Percentiles rank a stretch among this genome's conserved stretches.
Evolutionary conservation across 106 monocot species (phyloP).

Genomic region (Xerophyta viscosa): DNA sequence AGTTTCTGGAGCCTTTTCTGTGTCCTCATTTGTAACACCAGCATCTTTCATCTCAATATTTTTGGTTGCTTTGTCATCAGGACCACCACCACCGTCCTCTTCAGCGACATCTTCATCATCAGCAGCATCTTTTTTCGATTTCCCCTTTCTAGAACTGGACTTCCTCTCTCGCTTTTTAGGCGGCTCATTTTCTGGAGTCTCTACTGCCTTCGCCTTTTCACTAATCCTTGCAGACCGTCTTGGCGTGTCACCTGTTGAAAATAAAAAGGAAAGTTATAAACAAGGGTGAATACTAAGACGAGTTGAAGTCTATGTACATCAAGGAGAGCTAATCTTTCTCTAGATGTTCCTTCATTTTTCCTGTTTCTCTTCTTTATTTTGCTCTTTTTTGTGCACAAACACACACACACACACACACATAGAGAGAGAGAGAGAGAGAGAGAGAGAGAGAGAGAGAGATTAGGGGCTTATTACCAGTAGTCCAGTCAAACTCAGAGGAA

Average conservation of each 20-base stretch:
- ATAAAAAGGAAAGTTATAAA: constrained; percentile 1
- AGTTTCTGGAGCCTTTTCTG: neutral
- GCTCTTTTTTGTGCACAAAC: neutral
- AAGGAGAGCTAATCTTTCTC: no score
- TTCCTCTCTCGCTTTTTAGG: constrained; percentile 42
- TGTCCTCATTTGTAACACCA: constrained; percentile 11
- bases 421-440: neutral
- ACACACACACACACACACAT: no score
- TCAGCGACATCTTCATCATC: constrained; percentile 13
- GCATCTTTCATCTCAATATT: constrained; percentile 40
- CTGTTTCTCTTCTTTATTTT: neutral
- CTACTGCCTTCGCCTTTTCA: constrained; percentile 42
- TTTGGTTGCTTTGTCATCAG: constrained; percentile 10
- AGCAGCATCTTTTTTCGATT: constrained; percentile 21
- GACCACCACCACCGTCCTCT: constrained; percentile 3
- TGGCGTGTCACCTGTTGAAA: constrained; percentile 59
- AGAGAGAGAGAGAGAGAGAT: constrained; percentile 9
- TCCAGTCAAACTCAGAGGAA: constrained; percentile 73
- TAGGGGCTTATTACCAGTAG: no score
- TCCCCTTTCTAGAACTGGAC: constrained; percentile 34
- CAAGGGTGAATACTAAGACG: neutral
- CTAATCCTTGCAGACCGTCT: constrained; percentile 67
- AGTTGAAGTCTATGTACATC: neutral
- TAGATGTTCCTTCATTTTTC: no score
- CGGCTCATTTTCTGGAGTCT: constrained; percentile 33